A percentile compares a stretch with the other conserved stretches of the same genome.
Conservation (phyloP, 345 rosid genomes). For the Noccaea bulbosa region DNA sequence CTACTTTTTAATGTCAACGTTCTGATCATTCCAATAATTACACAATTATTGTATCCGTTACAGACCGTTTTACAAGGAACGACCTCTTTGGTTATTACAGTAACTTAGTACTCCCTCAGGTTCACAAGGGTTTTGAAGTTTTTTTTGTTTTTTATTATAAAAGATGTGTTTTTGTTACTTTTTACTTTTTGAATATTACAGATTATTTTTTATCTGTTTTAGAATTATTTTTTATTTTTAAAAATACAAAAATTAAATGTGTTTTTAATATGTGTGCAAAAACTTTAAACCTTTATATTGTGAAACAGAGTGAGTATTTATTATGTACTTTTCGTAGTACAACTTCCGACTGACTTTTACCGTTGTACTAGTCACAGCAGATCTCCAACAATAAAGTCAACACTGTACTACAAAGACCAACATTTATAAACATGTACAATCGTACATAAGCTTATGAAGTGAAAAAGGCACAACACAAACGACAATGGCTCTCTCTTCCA, state of each 20-base stretch:
- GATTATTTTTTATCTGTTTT: too few species aligned
- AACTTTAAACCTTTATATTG: too few species aligned
- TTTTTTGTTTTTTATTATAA: too few species aligned
- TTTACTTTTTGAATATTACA: too few species aligned
- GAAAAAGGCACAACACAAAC: slow-evolving; percentile 4
- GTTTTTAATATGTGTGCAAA: too few species aligned
- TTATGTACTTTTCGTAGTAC: slow-evolving; percentile 33
- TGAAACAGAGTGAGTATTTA: too few species aligned
- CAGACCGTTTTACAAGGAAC: slow-evolving; percentile 20
- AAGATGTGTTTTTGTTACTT: too few species aligned
- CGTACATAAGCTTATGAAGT: slow-evolving; percentile 20
- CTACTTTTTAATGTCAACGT: slow-evolving; percentile 14
- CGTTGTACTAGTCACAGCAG: slow-evolving; percentile 38
- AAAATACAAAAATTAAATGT: too few species aligned
- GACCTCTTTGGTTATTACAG: slow-evolving; percentile 17
- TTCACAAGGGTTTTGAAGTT: too few species aligned
- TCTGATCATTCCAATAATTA: not conserved
- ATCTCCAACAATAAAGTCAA: slow-evolving; percentile 35
- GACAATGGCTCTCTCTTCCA: slow-evolving; percentile 41
- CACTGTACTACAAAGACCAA: slow-evolving; percentile 43
- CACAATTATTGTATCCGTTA: slow-evolving; percentile 16
- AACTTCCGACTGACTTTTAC: slow-evolving; percentile 21
- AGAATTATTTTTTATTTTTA: too few species aligned
- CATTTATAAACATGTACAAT: not conserved
- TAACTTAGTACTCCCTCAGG: too few species aligned